These are phyloP conservation scores for Inga oerstediana DNA, from an alignment of 306 rosid species.

Conservation along the genomic window DNA sequence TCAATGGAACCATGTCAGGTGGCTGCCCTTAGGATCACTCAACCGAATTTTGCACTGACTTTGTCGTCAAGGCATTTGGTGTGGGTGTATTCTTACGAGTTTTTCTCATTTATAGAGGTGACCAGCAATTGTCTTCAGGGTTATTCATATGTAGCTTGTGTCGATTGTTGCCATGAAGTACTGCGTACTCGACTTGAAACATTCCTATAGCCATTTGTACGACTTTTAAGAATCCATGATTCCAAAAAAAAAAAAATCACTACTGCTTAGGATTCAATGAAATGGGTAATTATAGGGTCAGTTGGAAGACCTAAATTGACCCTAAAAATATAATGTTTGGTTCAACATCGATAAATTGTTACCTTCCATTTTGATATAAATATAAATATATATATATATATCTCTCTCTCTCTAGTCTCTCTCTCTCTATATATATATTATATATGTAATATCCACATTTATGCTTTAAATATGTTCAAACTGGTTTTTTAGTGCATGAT, in stretches of 20 bases:
- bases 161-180: background rate
- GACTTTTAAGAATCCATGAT: background rate
- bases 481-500: too few relatives aligned
- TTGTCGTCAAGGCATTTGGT: background rate
- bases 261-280: background rate
- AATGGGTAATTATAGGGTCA: background rate
- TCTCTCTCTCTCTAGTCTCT: too few relatives aligned
- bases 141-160: background rate
- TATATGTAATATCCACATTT: too few relatives aligned
- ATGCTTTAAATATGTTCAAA: too few relatives aligned
- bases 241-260: too few relatives aligned
- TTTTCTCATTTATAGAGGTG: background rate
- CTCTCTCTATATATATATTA: too few relatives aligned
- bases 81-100: background rate
- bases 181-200: background rate
- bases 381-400: too few relatives aligned
- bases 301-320: background rate
- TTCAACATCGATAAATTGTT: too few relatives aligned
- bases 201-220: background rate
- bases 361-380: too few relatives aligned
- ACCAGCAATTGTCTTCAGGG: background rate
- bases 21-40: constrained; percentile 27
- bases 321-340: too few relatives aligned
- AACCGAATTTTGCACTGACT: constrained; percentile 1
- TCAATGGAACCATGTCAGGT: constrained; percentile 39